Base-by-base conservation (phyloP, 305 asterid species). In the Ilex paraguariensis region DNA sequence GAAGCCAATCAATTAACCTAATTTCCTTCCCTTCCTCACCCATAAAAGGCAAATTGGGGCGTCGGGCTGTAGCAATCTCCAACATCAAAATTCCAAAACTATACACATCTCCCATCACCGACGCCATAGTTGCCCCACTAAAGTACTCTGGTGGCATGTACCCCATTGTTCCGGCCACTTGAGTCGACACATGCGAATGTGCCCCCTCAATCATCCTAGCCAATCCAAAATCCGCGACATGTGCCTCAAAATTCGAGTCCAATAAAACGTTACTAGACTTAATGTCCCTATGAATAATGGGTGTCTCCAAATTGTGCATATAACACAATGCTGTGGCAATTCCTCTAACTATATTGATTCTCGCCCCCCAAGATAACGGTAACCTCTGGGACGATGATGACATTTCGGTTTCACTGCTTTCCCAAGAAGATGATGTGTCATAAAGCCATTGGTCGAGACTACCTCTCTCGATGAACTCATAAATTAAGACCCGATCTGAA, bases 391-490 rank as follows among this genome's bases (percentile, higher is more conserved):
- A 31, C 6, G 76, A 56, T 17, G 13, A 12, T n/a, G 54, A n/a
- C 15, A 14, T 55, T 42, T 53, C 77, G 61, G 59, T 64, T 16
- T 61, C 81, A 12, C 3, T 67, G 7, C 33, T 21, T 6, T 33
- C 54, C 3, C 59, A 62, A 3, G 73, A 76, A 3, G 81, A 66
- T 2, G 90, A 83, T 40, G 87, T 77, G 70, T 84, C 91, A 62
- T 91, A 79, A 12, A 91, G 86, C 97, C 96, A 91, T 64, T 91
- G 96, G 71, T 91, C 97, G 5, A 91, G 87, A 31, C 94, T 80
- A 0, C 97, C 97, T 45, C 65, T 86, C 63, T 86, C 95, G 3
- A 88, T 59, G 14, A 78, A 84, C 78, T 91, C 97, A 63, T 88
- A 91, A 32, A 91, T 83, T 7, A 91, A 56, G 54, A 88, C 77